Evolutionary conservation across 768 basidiomycete species (phyloP).

Genomic region (Tricholoma hemisulphureum): DNA sequence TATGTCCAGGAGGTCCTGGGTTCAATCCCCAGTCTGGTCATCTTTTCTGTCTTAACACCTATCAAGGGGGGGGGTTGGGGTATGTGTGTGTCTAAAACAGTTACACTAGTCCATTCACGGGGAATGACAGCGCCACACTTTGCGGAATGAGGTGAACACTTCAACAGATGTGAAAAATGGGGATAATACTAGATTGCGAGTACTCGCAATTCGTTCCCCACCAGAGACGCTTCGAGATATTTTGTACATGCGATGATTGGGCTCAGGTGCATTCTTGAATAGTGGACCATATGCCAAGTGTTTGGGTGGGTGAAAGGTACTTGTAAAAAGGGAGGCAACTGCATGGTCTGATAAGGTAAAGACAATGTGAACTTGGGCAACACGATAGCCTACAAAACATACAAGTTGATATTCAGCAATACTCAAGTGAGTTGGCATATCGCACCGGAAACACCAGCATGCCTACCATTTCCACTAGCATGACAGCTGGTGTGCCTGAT

Average conservation of each 20-base stretch:
- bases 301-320: conserved; percentile 1
- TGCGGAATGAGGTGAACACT: conserved; percentile 32
- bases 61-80: too few species aligned
- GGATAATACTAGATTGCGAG: too few species aligned
- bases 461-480: not conserved
- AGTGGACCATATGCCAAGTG: not conserved
- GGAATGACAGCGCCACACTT: conserved; percentile 19
- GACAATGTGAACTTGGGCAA: conserved; percentile 17
- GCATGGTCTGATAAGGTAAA: conserved; percentile 16
- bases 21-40: too few species aligned
- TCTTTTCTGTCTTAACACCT: too few species aligned
- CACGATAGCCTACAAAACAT: conserved; percentile 18
- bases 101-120: conserved; percentile 18
- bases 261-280: conserved; percentile 5
- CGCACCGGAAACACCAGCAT: conserved; percentile 13
- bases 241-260: conserved; percentile 19
- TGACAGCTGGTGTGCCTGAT: too few species aligned
- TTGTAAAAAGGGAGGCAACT: not conserved
- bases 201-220: conserved; percentile 14
- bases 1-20: too few species aligned
- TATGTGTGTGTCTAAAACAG: conserved; percentile 20
- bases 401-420: not conserved
- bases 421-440: not conserved
- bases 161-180: conserved; percentile 23
- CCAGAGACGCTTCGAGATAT: conserved; percentile 4